Conservation (phyloP, 352 stramenopile species). For the Phytophthora boehmeriae region DNA sequence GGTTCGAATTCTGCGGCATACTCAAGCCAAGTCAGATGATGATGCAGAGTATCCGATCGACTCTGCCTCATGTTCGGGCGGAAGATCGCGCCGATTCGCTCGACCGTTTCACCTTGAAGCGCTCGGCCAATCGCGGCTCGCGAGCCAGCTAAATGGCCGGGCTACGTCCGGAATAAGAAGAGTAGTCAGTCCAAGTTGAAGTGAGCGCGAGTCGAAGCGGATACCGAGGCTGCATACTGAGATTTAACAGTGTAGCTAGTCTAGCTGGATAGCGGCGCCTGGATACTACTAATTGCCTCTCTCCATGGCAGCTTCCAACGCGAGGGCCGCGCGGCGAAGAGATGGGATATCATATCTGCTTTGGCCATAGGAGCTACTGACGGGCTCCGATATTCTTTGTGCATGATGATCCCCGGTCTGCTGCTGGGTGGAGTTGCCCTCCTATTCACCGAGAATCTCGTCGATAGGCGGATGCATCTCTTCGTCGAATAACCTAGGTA, state of each 20-base stretch:
- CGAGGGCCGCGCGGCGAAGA: neutral
- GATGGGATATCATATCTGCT: neutral
- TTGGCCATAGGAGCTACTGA: neutral
- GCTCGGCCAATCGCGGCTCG: conserved; percentile 23
- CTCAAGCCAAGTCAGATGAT: neutral
- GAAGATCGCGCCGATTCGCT: neutral
- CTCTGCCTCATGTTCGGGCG: neutral
- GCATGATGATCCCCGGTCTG: neutral
- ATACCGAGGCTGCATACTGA: neutral
- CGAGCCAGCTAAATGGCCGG: conserved; percentile 1
- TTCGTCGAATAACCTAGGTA: neutral
- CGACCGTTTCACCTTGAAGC: conserved; percentile 30
- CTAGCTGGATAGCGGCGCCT: too few species aligned
- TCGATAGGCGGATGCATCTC: neutral
- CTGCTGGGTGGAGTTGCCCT: neutral
- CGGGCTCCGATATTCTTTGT: neutral
- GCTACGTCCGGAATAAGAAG: conserved; percentile 45
- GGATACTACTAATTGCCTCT: neutral
- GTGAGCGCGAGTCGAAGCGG: neutral
- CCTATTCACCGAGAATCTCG: neutral
- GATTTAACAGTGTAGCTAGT: too few species aligned
- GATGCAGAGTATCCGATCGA: neutral
- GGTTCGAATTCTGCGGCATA: neutral
- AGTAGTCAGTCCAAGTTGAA: conserved; percentile 29
- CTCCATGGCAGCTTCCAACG: neutral